Conservation (phyloP, 2,329 filamentous ascomycete species). For the Ceratocystiopsis brevicomis region DNA sequence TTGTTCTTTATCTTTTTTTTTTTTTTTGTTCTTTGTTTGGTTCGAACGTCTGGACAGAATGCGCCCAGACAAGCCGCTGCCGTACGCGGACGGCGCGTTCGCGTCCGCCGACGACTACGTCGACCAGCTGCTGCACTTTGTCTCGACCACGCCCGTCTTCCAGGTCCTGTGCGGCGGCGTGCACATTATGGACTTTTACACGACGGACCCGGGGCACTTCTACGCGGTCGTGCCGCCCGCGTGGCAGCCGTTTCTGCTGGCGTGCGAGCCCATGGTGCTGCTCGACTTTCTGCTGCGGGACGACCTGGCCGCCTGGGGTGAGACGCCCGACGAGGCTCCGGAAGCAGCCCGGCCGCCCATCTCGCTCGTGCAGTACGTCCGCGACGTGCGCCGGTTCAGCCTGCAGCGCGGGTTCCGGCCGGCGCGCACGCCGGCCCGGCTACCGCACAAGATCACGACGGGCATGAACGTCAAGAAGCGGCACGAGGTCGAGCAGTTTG, state of each 20-base stretch:
- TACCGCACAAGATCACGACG: constrained; percentile 56
- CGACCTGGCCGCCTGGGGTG: constrained; percentile 21
- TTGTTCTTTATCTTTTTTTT: no score
- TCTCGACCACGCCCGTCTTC: constrained; percentile 54
- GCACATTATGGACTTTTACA: constrained; percentile 93
- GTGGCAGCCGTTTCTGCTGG: constrained; percentile 65
- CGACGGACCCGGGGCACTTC: constrained; percentile 66
- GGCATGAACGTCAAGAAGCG: constrained; percentile 95
- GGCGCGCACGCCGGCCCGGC: constrained; percentile 18
- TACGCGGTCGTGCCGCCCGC: constrained; percentile 53
- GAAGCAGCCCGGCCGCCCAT: constrained; percentile 21
- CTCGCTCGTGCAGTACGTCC: constrained; percentile 53
- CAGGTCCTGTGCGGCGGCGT: constrained; percentile 90
- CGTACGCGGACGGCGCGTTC: constrained; percentile 48
- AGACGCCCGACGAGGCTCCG: constrained; percentile 31
- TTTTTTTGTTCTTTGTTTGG: not conserved
- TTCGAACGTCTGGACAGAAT: constrained; percentile 1
- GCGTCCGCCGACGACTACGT: constrained; percentile 57
- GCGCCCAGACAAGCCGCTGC: constrained; percentile 28
- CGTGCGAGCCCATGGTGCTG: constrained; percentile 52
- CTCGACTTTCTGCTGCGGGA: constrained; percentile 67
- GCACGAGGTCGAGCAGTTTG: constrained; percentile 83
- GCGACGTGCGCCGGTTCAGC: constrained; percentile 48
- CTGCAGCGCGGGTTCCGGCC: constrained; percentile 42
- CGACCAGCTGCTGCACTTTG: constrained; percentile 57